Conservation (phyloP, 2,329 filamentous ascomycete genomes). For the Juglanconis juglandina region DNA sequence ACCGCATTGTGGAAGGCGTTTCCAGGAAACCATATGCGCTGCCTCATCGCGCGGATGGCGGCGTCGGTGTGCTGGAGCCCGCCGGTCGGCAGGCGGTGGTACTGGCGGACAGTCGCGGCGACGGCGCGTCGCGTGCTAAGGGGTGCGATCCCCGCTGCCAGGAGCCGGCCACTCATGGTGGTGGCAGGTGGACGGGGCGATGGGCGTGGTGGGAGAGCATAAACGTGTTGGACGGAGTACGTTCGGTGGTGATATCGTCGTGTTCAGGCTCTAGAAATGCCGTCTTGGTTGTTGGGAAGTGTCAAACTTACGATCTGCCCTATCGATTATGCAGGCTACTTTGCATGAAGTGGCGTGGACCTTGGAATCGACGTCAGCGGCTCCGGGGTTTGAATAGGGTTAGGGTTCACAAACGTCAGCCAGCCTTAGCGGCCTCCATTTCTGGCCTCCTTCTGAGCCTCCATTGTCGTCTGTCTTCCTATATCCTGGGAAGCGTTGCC, state of each 20-base stretch:
- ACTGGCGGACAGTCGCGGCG: constrained; percentile 46
- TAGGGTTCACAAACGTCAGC: background rate
- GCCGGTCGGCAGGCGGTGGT: constrained; percentile 61
- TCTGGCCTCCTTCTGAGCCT: too few species aligned
- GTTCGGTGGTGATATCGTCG: background rate
- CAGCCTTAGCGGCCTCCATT: too few species aligned
- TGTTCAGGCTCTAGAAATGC: background rate
- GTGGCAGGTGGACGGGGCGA: constrained; percentile 18
- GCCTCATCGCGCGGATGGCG: constrained; percentile 56
- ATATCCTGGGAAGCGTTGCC: too few species aligned
- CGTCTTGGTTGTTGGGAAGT: background rate
- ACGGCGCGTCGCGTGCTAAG: constrained; percentile 57
- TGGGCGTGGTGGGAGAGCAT: constrained; percentile 14
- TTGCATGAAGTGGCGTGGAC: constrained; percentile 11
- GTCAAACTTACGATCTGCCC: constrained; percentile 1
- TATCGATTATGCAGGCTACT: constrained; percentile 11
- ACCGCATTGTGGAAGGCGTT: constrained; percentile 82
- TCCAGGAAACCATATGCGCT: constrained; percentile 72
- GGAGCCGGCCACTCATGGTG: constrained; percentile 69
- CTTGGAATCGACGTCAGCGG: constrained; percentile 7
- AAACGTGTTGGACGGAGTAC: constrained; percentile 3
- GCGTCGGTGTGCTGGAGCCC: constrained; percentile 67
- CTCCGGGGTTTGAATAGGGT: background rate
- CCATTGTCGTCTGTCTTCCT: too few species aligned
- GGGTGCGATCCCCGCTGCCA: constrained; percentile 70